Base-by-base conservation (phyloP, 441 rosid genomes). In the Gossypium lobatum region DNA sequence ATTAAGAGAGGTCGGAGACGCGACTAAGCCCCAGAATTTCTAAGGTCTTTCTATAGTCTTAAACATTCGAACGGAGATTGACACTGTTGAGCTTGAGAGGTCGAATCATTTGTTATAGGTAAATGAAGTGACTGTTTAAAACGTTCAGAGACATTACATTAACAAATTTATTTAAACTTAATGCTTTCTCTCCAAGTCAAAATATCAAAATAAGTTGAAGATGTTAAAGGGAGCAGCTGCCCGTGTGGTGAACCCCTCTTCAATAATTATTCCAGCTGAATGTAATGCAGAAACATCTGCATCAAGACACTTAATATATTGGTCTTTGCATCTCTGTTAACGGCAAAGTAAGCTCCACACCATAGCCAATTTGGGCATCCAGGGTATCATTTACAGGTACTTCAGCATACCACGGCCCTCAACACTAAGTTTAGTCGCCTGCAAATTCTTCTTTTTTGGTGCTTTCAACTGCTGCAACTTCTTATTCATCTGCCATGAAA, bases 381-480 rank as follows among this genome's bases (percentile, higher is more conserved):
- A 37, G 39, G 42, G 45, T 23, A 50, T 50, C 23, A 50, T 86
- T 83, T 83, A 88, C 75, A 95, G 85, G 84, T 95, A 93, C 77
- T 95, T 95, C 50, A 87, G 78, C 99, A 93, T 95, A 14, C 98
- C 99, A 57, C 97, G 91, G 60, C 99, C 98, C 83, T 95, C 99
- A 59, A 91, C 97, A 3, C 98, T 91, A 63, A 95, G 87, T 71
- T 85, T 95, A 6, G 98, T 87, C 4, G 99, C 99, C 80, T 93
- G 98, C 71, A 91, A 76, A 75, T 86, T 82, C 93, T 85, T 91
- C 95, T 95, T 95, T 81, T 93, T 93, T 3, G 97, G 93, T 70
- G 93, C 96, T 80, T 95, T 95, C 76, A 95, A 86, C 88, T 91
- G 98, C 81, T 93, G 99, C 85, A 95, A 78, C 84, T 89, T 95